Base-by-base conservation (phyloP, 805 yeast species). In the Kluyveromyces dobzhanskii region DNA sequence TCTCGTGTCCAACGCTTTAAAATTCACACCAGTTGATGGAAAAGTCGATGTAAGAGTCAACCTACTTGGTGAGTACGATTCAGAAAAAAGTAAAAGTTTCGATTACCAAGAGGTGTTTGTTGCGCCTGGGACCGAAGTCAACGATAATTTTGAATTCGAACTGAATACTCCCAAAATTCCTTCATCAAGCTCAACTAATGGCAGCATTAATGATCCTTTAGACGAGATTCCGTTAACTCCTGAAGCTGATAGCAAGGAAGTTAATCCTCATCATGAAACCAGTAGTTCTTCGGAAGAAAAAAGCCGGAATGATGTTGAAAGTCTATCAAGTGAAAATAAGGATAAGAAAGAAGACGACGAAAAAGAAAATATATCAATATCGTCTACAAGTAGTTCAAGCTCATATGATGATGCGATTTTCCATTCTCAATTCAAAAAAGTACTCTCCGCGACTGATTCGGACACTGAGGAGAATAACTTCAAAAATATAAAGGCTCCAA, bases 1-100 rank as follows among this genome's bases (percentile, higher is more conserved):
- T 53, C 66, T 92, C 40, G 92, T 90, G 8, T 81, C 94, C 13
- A 90, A 92, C 61, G 79, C 95, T 0, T 66, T 92, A 50, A 92
- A 92, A 57, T 92, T 92, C 52, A 88, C 97, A 0, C 95, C 95
- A 0, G 82, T 78, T 13, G 85, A 85, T 43, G 97, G 97, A 2
- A 70, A 73, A 12, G 94, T 88, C 10, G 70, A 70, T 21, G 85
- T 85, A 7, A 56, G 68, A 1, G 73, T 82, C 46, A 72, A 67
- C 44, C 57, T 80, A n/a, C 40, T 80, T 14, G 92, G 92, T 29
- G 84, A 78, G 52, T 84, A 80, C 53, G 92, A 82, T 51, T 70
- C 66, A 49, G 64, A 55, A 17, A 57, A 60, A 42, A 75, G 85
- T 19, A 59, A 59, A 35, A 49, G 44, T 0, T 54, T 49, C 11